Conservation (phyloP, 2,329 filamentous ascomycete genomes). For the Monilinia vaccinii-corymbosi region DNA sequence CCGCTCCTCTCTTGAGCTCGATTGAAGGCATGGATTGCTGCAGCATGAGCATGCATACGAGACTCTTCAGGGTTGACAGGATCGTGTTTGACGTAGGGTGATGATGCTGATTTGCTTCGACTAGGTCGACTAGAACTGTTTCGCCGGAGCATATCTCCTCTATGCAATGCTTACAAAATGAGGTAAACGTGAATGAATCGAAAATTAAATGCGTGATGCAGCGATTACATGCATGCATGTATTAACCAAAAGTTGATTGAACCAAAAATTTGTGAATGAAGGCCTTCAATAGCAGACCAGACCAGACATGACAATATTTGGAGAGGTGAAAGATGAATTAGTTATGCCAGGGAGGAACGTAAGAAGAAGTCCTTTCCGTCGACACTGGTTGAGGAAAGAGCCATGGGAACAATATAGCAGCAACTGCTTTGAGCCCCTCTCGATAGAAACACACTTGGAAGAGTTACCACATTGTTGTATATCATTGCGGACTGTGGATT, state of each 20-base stretch:
- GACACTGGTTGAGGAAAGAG: conserved; percentile 9
- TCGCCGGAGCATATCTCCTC: conserved; percentile 23
- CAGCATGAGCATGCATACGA: conserved; percentile 51
- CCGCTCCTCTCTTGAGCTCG: conserved; percentile 38
- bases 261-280: conserved; percentile 9
- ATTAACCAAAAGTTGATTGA: conserved; percentile 27
- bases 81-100: conserved; percentile 38
- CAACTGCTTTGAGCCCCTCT: neutral
- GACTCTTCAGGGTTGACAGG: conserved; percentile 41
- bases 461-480: neutral
- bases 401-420: neutral
- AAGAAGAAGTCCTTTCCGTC: neutral
- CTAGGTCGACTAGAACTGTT: conserved; percentile 39
- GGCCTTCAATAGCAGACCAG: conserved; percentile 7
- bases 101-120: conserved; percentile 46
- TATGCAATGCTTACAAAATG: conserved; percentile 17
- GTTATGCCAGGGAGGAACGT: neutral
- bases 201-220: conserved; percentile 26
- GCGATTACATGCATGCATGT: conserved; percentile 19
- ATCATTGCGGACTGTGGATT: neutral
- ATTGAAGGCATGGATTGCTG: conserved; percentile 51
- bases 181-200: conserved; percentile 21
- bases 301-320: conserved; percentile 15
- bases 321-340: conserved; percentile 33
- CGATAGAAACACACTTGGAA: neutral